Evolutionary conservation across 176 grass and related monocot genomes (phyloP), one percentile per base, ranked within the genome.

Genomic region (Pontederia crassipes): DNA sequence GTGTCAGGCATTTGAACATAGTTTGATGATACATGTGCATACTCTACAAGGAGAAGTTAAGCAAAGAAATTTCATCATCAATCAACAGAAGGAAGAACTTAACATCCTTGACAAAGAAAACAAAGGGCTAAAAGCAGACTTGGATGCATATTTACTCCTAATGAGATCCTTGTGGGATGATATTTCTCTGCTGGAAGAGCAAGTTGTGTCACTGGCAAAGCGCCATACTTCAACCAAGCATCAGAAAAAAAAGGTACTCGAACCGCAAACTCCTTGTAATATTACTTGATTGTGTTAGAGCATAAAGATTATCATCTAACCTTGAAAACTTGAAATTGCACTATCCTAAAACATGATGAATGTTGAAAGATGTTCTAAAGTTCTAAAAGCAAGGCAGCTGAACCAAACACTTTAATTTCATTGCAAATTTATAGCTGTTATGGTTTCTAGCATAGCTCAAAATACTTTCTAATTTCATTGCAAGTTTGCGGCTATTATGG

Each of bases 31-130:
- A 8, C 87, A 91, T 58, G 85, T 66, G 64, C 78, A 97, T 67
- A 79, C 91, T 10, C 52, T 88, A 67, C 84, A 83, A 63, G 87
- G 88, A 69, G 92, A 97, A 76, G 82, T 91, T 32, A 85, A 73
- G 17, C 55, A 67, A 57, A 78, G 81, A 49, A 88, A 88, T 74
- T 88, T 74, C 24, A 88, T 80, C 1, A 76, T 91, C 55, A 59
- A 88, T 47, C 83, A 72, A 27, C 74, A 91, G 28, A 85, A 91
- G 77, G 75, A 88, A 70, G 91, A 88, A 51, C 77, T 97, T 15
- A 80, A 70, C 35, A 74, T 77, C 18, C 62, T 91, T 46, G 84
- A 91, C 48, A 78, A 73, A 8, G 87, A 97, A 77, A 97, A 88
- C 69, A 82, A 61, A 18, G 84, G 81, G 61, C 73, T 91, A 48